phyloP scores from a whole-genome alignment of 202 grass and related monocot genomes.

The Carex arenaria region DNA sequence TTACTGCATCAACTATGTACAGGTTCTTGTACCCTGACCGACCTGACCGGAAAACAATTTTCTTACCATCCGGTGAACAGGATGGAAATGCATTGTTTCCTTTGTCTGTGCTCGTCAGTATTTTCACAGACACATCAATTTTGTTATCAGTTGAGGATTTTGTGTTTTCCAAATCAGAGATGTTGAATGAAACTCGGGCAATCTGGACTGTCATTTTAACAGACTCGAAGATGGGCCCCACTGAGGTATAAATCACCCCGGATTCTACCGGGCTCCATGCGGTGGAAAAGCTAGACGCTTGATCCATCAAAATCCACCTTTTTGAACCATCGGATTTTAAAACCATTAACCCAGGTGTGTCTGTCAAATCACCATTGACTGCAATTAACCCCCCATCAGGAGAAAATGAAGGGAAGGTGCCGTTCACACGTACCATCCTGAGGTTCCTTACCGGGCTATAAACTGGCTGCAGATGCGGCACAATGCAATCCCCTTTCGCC shows the following conservation, averaged over 20 bases:
- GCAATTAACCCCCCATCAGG: slow-evolving; percentile 55
- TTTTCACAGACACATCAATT: slow-evolving; percentile 21
- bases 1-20: slow-evolving; percentile 59
- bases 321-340: slow-evolving; percentile 54
- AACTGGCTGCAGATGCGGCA: slow-evolving; percentile 58
- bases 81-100: slow-evolving; percentile 90
- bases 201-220: slow-evolving; percentile 65
- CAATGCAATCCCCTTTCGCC: slow-evolving; percentile 25
- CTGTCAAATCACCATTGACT: slow-evolving; percentile 70
- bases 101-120: slow-evolving; percentile 45
- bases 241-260: slow-evolving; percentile 64
- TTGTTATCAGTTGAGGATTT: not conserved
- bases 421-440: slow-evolving; percentile 61
- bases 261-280: slow-evolving; percentile 59
- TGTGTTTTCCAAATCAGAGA: slow-evolving; percentile 30
- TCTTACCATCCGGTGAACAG: slow-evolving; percentile 68
- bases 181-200: slow-evolving; percentile 60
- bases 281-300: slow-evolving; percentile 62
- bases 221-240: slow-evolving; percentile 81
- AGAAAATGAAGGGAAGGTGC: slow-evolving; percentile 76
- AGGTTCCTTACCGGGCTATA: slow-evolving; percentile 44
- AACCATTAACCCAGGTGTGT: slow-evolving; percentile 37
- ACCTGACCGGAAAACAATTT: slow-evolving; percentile 71
- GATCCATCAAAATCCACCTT: slow-evolving; percentile 44
- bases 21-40: slow-evolving; percentile 89